Conservation (phyloP, 176 grass and related monocot species). For the Oryza australiensis region DNA sequence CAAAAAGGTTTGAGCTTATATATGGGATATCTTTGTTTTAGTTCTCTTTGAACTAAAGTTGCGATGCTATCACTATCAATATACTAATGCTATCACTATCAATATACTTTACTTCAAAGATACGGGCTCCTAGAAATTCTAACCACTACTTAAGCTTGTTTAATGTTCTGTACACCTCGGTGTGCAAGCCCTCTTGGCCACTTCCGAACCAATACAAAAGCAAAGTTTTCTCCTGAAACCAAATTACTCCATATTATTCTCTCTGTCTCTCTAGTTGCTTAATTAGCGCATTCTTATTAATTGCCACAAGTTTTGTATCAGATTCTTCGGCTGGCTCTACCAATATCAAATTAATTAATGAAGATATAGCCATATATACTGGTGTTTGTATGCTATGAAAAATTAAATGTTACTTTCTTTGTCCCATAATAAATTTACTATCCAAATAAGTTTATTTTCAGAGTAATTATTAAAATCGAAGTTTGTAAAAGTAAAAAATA, state of each 20-base stretch:
- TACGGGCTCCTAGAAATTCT: conserved; percentile 16
- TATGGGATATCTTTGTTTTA: not conserved
- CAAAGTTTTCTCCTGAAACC: conserved; percentile 13
- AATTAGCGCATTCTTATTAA: not conserved
- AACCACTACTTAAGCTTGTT: not conserved
- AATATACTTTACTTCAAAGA: too few relatives aligned
- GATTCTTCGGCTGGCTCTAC: conserved; percentile 1
- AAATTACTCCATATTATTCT: conserved; percentile 5
- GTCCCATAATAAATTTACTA: too few relatives aligned
- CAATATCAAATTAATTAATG: not conserved
- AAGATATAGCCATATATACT: conserved; percentile 15
- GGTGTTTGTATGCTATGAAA: not conserved
- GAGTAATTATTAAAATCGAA: too few relatives aligned
- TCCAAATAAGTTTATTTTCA: too few relatives aligned
- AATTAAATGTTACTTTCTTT: not conserved
- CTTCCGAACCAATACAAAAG: not conserved
- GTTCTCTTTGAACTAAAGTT: conserved; percentile 16
- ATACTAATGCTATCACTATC: not conserved
- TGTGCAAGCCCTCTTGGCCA: not conserved
- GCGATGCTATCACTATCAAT: not conserved
- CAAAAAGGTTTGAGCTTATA: not conserved
- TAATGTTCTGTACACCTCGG: not conserved
- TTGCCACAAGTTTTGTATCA: conserved; percentile 31
- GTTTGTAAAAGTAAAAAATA: too few relatives aligned
- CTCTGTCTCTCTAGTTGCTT: not conserved